Percentiles rank a stretch among this genome's conserved stretches.
phyloP scores from a whole-genome alignment of 208 protist species.

The Trypanosoma melophagium region DNA sequence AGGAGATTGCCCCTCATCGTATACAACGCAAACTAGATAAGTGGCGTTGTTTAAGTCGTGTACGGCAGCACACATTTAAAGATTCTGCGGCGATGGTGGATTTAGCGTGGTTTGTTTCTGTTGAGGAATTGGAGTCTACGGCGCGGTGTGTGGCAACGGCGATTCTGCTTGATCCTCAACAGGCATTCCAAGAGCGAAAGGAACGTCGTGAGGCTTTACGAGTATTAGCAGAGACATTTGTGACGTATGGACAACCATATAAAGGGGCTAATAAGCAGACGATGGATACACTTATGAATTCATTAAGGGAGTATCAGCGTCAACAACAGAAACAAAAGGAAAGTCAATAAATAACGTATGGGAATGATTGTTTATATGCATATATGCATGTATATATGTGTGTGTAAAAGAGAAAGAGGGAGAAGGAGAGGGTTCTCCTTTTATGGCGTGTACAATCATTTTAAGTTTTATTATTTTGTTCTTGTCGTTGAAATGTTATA shows the following conservation, averaged over 20 bases:
- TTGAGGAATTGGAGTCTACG: slow-evolving; percentile 69
- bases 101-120: slow-evolving; percentile 72
- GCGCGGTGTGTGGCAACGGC: slow-evolving; percentile 55
- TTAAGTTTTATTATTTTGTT: slow-evolving; percentile 5
- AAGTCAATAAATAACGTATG: neutral
- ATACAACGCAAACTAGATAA: slow-evolving; percentile 34
- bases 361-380: too few species aligned
- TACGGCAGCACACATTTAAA: slow-evolving; percentile 73
- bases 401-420: neutral
- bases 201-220: slow-evolving; percentile 56
- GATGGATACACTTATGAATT: slow-evolving; percentile 79
- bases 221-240: slow-evolving; percentile 56
- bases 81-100: slow-evolving; percentile 78
- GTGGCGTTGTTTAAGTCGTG: slow-evolving; percentile 36
- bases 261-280: slow-evolving; percentile 74
- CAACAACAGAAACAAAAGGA: slow-evolving; percentile 51
- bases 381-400: neutral
- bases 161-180: slow-evolving; percentile 52
- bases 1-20: slow-evolving; percentile 44
- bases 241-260: slow-evolving; percentile 71
- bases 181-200: slow-evolving; percentile 31
- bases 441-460: neutral
- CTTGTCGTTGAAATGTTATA: neutral
- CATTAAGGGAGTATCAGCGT: slow-evolving; percentile 73
- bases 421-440: neutral